These are phyloP conservation scores for Calonectria ilicicola DNA, from an alignment of 2,329 filamentous ascomycete species.

Conservation along the genomic window DNA sequence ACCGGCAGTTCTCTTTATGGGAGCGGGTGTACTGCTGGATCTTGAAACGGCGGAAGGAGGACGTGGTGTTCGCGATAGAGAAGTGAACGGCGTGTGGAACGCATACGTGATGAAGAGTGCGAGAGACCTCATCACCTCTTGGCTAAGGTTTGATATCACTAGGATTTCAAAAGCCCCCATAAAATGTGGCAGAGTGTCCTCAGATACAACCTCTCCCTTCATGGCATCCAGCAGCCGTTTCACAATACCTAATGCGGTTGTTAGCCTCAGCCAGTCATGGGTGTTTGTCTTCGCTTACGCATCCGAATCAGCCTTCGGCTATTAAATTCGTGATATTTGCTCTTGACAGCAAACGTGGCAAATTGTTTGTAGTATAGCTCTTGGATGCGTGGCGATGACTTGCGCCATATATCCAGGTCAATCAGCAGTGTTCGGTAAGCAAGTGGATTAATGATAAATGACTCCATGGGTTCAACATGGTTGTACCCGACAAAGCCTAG, in stretches of 20 bases:
- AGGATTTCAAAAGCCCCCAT: slow-evolving; percentile 83
- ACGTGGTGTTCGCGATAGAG: slow-evolving; percentile 65
- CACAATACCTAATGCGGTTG: slow-evolving; percentile 75
- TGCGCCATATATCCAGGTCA: slow-evolving; percentile 93
- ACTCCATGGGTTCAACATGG: slow-evolving; percentile 81
- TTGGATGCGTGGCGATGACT: slow-evolving; percentile 80
- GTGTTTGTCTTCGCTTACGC: slow-evolving; percentile 69
- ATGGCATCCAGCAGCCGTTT: slow-evolving; percentile 91
- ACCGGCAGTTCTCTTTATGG: slow-evolving; percentile 51
- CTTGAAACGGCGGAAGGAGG: slow-evolving; percentile 53
- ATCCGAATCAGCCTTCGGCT: slow-evolving; percentile 87
- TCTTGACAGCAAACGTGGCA: slow-evolving; percentile 85
- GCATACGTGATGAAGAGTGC: slow-evolving; percentile 95
- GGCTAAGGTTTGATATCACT: slow-evolving; percentile 82
- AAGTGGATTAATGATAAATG: slow-evolving; percentile 94
- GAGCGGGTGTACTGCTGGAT: slow-evolving; percentile 56
- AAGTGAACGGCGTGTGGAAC: slow-evolving; percentile 71
- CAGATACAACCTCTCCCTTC: slow-evolving; percentile 83
- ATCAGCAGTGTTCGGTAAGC: slow-evolving; percentile 93
- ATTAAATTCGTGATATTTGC: slow-evolving; percentile 94
- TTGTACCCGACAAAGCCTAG: slow-evolving; percentile 92
- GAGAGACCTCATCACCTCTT: slow-evolving; percentile 86
- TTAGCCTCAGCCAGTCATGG: slow-evolving; percentile 23
- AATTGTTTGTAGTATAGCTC: slow-evolving; percentile 95
- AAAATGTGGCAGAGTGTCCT: slow-evolving; percentile 80